Evolutionary conservation across 1,139 yeast species (phyloP).

Genomic region (Lodderomyces margitis): DNA sequence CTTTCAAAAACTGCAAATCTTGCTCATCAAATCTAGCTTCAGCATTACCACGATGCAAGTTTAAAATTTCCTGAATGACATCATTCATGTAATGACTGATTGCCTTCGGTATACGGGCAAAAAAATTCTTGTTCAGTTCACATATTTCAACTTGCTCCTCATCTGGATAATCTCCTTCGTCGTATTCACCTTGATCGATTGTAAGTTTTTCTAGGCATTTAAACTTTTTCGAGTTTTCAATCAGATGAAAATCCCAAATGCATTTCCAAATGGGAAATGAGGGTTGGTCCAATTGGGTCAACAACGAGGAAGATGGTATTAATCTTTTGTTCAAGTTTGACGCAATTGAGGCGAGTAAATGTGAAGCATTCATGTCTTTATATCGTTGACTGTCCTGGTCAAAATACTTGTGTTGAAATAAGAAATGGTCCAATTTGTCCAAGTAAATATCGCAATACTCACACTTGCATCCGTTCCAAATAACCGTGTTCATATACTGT

Average conservation of each 20-base stretch:
- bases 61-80: constrained; percentile 28
- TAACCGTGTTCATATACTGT: constrained; percentile 60
- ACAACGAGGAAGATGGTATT: constrained; percentile 16
- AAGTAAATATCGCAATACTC: constrained; percentile 48
- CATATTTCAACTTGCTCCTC: constrained; percentile 18
- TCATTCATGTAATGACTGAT: constrained; percentile 37
- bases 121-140: constrained; percentile 15
- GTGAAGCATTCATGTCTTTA: constrained; percentile 60
- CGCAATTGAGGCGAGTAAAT: constrained; percentile 53
- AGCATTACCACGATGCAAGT: constrained; percentile 44
- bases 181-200: constrained; percentile 40
- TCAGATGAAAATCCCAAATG: constrained; percentile 41
- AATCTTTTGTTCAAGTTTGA: constrained; percentile 39
- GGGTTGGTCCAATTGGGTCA: constrained; percentile 24
- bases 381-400: constrained; percentile 41
- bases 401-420: constrained; percentile 62
- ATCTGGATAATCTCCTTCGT: constrained; percentile 19
- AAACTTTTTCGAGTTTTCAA: constrained; percentile 17
- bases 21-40: constrained; percentile 21
- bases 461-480: constrained; percentile 80
- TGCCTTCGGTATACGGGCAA: constrained; percentile 20
- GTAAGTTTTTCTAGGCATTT: constrained; percentile 34
- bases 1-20: constrained; percentile 18
- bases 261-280: constrained; percentile 24
- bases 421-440: constrained; percentile 51